A percentile compares a stretch with the other conserved stretches of the same genome.
These are phyloP conservation scores for Aspergillus viridinutans DNA, from an alignment of 2,329 filamentous ascomycete genomes.

Conservation along the genomic window DNA sequence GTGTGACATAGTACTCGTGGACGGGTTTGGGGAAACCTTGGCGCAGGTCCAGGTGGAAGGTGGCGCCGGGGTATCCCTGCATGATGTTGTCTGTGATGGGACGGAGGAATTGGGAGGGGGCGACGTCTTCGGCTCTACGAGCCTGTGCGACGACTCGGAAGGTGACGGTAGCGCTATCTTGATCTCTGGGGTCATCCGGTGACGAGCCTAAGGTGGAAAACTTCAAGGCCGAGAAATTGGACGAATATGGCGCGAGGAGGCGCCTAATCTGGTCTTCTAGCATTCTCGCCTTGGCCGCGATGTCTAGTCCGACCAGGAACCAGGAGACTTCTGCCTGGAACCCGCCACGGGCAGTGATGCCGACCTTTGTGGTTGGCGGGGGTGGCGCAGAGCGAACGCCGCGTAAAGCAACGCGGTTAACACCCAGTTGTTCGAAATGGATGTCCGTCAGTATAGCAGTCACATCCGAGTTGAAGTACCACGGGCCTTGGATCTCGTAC, in stretches of 20 bases:
- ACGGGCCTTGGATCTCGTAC: constrained; percentile 53
- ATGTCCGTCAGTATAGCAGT: constrained; percentile 50
- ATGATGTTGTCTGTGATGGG: constrained; percentile 38
- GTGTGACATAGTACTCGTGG: constrained; percentile 28
- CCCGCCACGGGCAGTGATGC: constrained; percentile 44
- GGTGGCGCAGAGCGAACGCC: constrained; percentile 44
- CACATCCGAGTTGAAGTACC: constrained; percentile 57
- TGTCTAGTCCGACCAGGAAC: constrained; percentile 44
- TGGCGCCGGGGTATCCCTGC: constrained; percentile 38
- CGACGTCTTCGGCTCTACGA: constrained; percentile 31
- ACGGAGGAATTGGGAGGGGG: constrained; percentile 31
- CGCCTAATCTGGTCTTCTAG: constrained; percentile 43
- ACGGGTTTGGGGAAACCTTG: constrained; percentile 34
- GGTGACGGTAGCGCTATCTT: constrained; percentile 41
- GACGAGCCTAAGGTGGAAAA: constrained; percentile 30
- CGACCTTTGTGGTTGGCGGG: constrained; percentile 50
- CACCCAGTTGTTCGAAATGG: constrained; percentile 49
- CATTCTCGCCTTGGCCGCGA: constrained; percentile 45
- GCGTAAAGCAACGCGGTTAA: constrained; percentile 48
- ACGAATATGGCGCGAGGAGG: constrained; percentile 30
- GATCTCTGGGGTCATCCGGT: constrained; percentile 32
- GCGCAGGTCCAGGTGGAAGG: constrained; percentile 32
- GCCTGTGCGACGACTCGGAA: constrained; percentile 47
- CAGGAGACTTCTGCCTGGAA: constrained; percentile 46
- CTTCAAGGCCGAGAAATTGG: constrained; percentile 28